A percentile compares a stretch with the other conserved stretches of the same genome.
These are phyloP conservation scores for Mycena venus DNA, from an alignment of 768 basidiomycete species.

Conservation along the genomic window DNA sequence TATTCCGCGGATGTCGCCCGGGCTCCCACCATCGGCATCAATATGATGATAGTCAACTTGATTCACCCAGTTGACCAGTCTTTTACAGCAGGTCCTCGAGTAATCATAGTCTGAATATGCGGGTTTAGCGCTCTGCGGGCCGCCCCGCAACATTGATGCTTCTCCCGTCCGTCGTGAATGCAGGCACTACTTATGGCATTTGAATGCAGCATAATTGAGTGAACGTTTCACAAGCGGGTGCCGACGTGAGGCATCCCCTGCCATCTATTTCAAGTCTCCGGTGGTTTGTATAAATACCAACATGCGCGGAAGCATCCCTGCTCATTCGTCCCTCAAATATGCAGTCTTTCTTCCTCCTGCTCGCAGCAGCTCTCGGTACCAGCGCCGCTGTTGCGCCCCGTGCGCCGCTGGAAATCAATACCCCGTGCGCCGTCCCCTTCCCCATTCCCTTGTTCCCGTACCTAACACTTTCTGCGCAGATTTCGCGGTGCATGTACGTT, in stretches of 20 bases:
- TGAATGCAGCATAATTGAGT: neutral
- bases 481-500: neutral
- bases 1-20: too few species aligned
- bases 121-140: neutral
- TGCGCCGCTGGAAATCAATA: conserved; percentile 10
- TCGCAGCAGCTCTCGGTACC: conserved; percentile 11
- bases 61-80: too few species aligned
- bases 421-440: conserved; percentile 4
- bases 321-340: neutral
- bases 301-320: neutral
- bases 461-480: neutral
- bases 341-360: conserved; percentile 4
- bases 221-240: neutral
- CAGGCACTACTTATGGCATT: neutral
- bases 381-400: neutral
- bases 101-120: neutral
- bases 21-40: too few species aligned
- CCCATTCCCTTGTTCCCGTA: neutral
- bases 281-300: neutral
- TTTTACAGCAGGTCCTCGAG: too few species aligned
- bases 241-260: neutral
- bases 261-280: neutral
- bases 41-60: too few species aligned
- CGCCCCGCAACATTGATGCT: neutral
- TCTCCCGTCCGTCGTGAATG: neutral